phyloP scores from a whole-genome alignment of 2,329 filamentous ascomycete genomes.

The Fusarium anguioides region DNA sequence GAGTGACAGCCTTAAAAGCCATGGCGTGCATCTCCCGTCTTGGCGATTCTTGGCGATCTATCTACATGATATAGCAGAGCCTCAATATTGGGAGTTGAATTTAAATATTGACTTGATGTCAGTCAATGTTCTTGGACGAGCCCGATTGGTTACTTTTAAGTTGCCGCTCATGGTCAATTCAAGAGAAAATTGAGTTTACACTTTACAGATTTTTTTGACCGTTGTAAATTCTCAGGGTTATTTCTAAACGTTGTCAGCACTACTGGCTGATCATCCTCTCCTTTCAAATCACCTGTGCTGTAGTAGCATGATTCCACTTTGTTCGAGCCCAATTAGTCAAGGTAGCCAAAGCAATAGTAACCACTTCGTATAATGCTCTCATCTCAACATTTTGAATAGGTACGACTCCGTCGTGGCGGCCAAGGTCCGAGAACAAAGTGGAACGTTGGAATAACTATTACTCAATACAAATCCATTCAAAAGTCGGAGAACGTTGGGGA shows the following conservation, averaged over 20 bases:
- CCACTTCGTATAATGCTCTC: background rate
- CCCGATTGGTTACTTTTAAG: background rate
- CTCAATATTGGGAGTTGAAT: background rate
- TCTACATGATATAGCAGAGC: slow-evolving; percentile 4
- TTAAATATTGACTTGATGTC: background rate
- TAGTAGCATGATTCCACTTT: background rate
- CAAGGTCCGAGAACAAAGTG: background rate
- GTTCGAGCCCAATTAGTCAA: background rate
- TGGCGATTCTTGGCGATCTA: slow-evolving; percentile 14
- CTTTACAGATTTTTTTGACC: background rate
- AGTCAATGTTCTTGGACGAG: too few species aligned
- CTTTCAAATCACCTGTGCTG: background rate
- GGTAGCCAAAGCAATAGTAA: background rate
- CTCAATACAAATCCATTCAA: slow-evolving; percentile 20
- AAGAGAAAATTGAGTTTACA: too few species aligned
- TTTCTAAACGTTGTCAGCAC: background rate
- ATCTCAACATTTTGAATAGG: background rate
- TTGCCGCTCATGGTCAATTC: fast-evolving
- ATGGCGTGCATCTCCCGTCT: slow-evolving; percentile 9
- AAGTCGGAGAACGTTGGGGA: slow-evolving; percentile 12
- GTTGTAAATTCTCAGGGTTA: fast-evolving
- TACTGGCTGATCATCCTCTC: background rate
- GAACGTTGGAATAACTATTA: slow-evolving; percentile 12
- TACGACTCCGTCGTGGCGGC: background rate
- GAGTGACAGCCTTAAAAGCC: background rate